Conservation (phyloP, 2,329 filamentous ascomycete genomes). For the Hypoxylon sp. region DNA sequence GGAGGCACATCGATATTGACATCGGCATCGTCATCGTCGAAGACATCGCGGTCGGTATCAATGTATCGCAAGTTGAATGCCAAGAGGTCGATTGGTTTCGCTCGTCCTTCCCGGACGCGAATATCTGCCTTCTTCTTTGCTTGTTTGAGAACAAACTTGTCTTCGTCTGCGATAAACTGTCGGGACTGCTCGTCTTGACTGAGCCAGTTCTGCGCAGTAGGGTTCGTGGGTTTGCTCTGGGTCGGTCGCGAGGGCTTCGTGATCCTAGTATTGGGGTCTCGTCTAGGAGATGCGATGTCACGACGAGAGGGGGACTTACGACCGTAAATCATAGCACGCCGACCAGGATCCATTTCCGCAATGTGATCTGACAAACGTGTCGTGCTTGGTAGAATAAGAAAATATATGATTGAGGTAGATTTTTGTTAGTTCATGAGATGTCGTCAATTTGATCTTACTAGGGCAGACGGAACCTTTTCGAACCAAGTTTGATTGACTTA, state of each 20-base stretch:
- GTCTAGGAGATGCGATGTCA: slow-evolving; percentile 69
- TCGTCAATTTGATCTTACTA: neutral
- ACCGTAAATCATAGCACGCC: slow-evolving; percentile 68
- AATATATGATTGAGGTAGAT: neutral
- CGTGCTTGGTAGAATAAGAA: neutral
- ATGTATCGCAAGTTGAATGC: slow-evolving; percentile 92
- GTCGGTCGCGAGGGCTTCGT: slow-evolving; percentile 63
- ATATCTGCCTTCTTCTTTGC: slow-evolving; percentile 98
- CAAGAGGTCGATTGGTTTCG: slow-evolving; percentile 93
- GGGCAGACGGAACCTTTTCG: neutral
- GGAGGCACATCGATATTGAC: slow-evolving; percentile 81
- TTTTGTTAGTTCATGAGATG: neutral
- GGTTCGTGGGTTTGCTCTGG: slow-evolving; percentile 51
- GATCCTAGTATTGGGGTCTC: slow-evolving; percentile 69
- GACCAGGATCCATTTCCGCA: slow-evolving; percentile 66
- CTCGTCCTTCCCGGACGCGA: slow-evolving; percentile 89
- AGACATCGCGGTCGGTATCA: slow-evolving; percentile 85
- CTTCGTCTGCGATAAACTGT: slow-evolving; percentile 93
- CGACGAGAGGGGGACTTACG: slow-evolving; percentile 61
- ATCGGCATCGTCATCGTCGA: slow-evolving; percentile 87
- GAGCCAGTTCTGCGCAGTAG: slow-evolving; percentile 62
- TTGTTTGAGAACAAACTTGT: slow-evolving; percentile 95
- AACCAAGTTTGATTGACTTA: neutral
- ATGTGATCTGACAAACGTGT: neutral
- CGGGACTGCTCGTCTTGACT: slow-evolving; percentile 84